Conservation (phyloP, 129 eudicot genomes). For the Ambrosia trifida region DNA sequence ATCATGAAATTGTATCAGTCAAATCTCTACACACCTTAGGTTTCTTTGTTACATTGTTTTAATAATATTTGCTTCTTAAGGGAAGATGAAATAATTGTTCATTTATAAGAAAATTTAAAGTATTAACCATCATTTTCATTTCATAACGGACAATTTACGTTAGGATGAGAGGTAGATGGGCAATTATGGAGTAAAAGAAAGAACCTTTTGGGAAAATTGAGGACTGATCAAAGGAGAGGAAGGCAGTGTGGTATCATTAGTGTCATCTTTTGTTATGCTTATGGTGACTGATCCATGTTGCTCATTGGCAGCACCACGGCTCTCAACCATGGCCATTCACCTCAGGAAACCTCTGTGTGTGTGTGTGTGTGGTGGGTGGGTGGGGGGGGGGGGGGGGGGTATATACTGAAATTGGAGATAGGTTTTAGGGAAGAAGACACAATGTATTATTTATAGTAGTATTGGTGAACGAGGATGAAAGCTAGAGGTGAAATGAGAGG, state of each 20-base stretch:
- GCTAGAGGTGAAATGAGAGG: background rate
- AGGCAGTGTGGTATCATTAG: background rate
- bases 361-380: too few species aligned
- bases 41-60: too few species aligned
- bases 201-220: slow-evolving; percentile 32
- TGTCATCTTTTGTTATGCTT: slow-evolving; percentile 26
- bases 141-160: too few species aligned
- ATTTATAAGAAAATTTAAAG: too few species aligned
- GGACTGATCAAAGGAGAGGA: slow-evolving; percentile 19
- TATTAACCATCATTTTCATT: too few species aligned
- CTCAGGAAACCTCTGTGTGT: background rate
- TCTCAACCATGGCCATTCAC: slow-evolving; percentile 27
- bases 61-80: too few species aligned
- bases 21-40: too few species aligned
- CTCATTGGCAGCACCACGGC: slow-evolving; percentile 1
- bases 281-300: slow-evolving; percentile 27
- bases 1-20: background rate
- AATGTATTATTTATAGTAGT: slow-evolving; percentile 24
- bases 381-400: background rate
- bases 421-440: background rate
- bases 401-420: background rate
- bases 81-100: background rate
- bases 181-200: background rate
- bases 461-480: background rate
- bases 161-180: too few species aligned